Evolutionary conservation across 179 eudicot species (phyloP).

Genomic region (Pouteria campechiana): DNA sequence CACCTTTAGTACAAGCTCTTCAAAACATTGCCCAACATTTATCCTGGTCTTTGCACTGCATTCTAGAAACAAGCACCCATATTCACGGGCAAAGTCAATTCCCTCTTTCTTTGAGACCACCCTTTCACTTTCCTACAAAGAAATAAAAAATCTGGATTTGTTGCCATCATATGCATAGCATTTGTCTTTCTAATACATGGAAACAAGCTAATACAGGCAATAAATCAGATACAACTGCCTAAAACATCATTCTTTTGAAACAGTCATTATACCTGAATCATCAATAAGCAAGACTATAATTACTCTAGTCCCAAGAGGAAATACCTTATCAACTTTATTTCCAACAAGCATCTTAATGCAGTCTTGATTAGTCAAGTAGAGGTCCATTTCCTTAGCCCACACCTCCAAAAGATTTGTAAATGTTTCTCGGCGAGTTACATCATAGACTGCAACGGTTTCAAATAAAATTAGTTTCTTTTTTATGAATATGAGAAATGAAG

Average conservation of each 20-base stretch:
- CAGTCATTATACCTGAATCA: neutral
- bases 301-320: neutral
- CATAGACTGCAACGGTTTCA: constrained; percentile 20
- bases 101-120: constrained; percentile 10
- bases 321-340: constrained; percentile 23
- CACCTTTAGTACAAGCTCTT: constrained; percentile 23
- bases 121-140: constrained; percentile 8
- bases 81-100: constrained; percentile 8
- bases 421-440: constrained; percentile 23
- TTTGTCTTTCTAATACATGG: too few species aligned
- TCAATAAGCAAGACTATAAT: neutral
- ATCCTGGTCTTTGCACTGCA: constrained; percentile 18
- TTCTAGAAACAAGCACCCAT: constrained; percentile 10
- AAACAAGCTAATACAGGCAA: neutral
- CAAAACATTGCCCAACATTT: constrained; percentile 22
- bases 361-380: constrained; percentile 21
- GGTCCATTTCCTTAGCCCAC: constrained; percentile 20
- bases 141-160: too few species aligned
- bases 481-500: neutral
- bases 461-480: constrained; percentile 4
- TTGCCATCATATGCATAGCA: too few species aligned
- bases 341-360: constrained; percentile 23
- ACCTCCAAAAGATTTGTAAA: constrained; percentile 18
- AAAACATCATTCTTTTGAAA: neutral
- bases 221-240: neutral